Evolutionary conservation across 1,284 basidiomycete species (phyloP), one percentile per base, ranked within the genome.

Genomic region (Ceratobasidium sp.): DNA sequence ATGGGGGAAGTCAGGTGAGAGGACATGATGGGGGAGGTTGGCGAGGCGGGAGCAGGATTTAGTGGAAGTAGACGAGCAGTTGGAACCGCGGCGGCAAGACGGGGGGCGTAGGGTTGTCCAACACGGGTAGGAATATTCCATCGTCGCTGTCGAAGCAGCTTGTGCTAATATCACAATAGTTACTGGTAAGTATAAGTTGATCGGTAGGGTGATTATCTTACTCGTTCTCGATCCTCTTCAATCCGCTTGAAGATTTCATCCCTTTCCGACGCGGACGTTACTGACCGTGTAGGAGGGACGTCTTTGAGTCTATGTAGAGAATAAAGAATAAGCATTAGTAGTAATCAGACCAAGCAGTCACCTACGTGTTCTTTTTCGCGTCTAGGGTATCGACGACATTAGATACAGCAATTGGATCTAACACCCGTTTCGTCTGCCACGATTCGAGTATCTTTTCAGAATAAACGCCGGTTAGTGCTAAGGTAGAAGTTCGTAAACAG

Each of bases 151-250:
- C 95, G 89, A 0, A 98, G 86, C 1, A 96, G 90, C 82, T 98
- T 98, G 81, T 98, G 96, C 78, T 87, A 77, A 59, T 22, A 54
- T 14, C n/a, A 50, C 53, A 59, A 57, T 41, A 31, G n/a, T 47
- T 15, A 27, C 24, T 24, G 22, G 14, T 9, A 47, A 27, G 14
- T n/a, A 31, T 11, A 29, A 2, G 15, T 7, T 31, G 15, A 11
- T 4, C 71, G 11, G 64, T 14, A 44, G 33, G 65, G 47, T 29
- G 65, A 41, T 2, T 24, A 77, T 83, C 72, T 19, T 53, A 86
- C 85, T 36, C 97, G 88, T 81, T 98, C 96, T 1, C 96, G 87
- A 82, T 98, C 97, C 79, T 97, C 96, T 81, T 98, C 96, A 76
- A 98, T 97, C 4, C 96, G 90, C 57, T 93, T 90, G 77, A 96